phyloP scores from a whole-genome alignment of 2,329 filamentous ascomycete species.

The Spiromastix sp. region DNA sequence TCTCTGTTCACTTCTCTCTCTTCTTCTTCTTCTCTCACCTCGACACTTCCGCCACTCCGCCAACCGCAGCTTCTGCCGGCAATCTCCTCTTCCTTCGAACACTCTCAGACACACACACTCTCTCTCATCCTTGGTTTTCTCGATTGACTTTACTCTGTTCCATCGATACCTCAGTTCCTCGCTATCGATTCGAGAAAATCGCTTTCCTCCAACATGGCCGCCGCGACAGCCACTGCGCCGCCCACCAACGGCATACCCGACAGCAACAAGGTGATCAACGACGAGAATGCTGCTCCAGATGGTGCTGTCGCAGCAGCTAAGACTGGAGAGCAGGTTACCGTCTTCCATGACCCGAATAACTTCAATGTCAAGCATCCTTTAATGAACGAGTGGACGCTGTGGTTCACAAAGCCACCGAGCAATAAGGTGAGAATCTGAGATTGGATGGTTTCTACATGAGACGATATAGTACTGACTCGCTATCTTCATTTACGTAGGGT shows the following conservation, averaged over 20 bases:
- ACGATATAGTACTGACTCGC: not conserved
- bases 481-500: constrained; percentile 45
- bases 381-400: constrained; percentile 95
- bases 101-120: not conserved
- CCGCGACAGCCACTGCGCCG: constrained; percentile 27
- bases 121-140: not conserved
- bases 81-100: too few relatives aligned
- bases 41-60: constrained; percentile 8
- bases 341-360: constrained; percentile 97
- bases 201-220: constrained; percentile 8
- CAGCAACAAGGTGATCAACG: constrained; percentile 26
- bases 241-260: constrained; percentile 27
- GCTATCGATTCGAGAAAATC: too few relatives aligned
- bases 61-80: too few relatives aligned
- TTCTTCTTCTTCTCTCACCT: constrained; percentile 5
- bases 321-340: constrained; percentile 60
- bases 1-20: not conserved
- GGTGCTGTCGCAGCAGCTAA: constrained; percentile 33
- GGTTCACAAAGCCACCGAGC: constrained; percentile 97
- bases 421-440: constrained; percentile 59
- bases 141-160: too few relatives aligned
- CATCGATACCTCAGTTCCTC: too few relatives aligned
- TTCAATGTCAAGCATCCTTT: constrained; percentile 99
- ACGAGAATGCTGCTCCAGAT: constrained; percentile 46
- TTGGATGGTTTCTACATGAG: constrained; percentile 2